Percentiles rank a stretch among this genome's conserved stretches.
Conservation (phyloP, 1,139 yeast species). For the Maudiozyma humilis region DNA sequence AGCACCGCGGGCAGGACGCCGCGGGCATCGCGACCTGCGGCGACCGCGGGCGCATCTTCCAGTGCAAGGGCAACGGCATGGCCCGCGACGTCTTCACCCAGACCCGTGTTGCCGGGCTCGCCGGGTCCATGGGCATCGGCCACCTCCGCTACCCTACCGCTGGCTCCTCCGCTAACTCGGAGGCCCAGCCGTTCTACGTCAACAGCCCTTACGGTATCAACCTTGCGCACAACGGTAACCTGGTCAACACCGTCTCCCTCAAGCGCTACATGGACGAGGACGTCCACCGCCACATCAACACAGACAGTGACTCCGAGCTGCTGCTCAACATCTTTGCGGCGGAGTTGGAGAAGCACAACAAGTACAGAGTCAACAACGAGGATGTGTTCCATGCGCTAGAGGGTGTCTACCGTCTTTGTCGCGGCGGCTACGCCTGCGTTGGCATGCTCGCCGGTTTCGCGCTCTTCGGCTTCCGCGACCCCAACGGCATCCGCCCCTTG, state of each 20-base stretch:
- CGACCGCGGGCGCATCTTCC: slow-evolving; percentile 83
- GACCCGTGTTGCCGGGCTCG: slow-evolving; percentile 63
- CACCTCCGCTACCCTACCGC: slow-evolving; percentile 97
- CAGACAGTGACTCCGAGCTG: slow-evolving; percentile 92
- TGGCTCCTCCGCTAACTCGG: slow-evolving; percentile 93
- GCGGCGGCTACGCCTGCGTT: slow-evolving; percentile 95
- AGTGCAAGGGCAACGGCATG: slow-evolving; percentile 98
- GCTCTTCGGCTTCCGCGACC: slow-evolving; percentile 90
- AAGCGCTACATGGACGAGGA: slow-evolving; percentile 78
- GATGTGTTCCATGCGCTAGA: slow-evolving; percentile 81
- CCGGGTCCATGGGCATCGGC: slow-evolving; percentile 92
- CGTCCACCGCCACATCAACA: slow-evolving; percentile 94
- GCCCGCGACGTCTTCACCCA: slow-evolving; percentile 94
- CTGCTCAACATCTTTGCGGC: slow-evolving; percentile 84
- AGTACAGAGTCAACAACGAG: slow-evolving; percentile 82
- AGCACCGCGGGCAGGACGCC: slow-evolving; percentile 98
- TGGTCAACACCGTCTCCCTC: slow-evolving; percentile 77
- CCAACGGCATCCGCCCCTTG: slow-evolving; percentile 91
- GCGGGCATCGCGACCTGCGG: slow-evolving; percentile 99
- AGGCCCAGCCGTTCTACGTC: slow-evolving; percentile 98
- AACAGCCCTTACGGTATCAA: slow-evolving; percentile 93
- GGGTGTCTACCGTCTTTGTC: slow-evolving; percentile 69
- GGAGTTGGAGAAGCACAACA: slow-evolving; percentile 83
- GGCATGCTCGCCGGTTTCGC: slow-evolving; percentile 97
- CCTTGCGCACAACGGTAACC: slow-evolving; percentile 87